These are phyloP conservation scores for Terana coerulea DNA, from an alignment of 768 basidiomycete species.

Conservation along the genomic window DNA sequence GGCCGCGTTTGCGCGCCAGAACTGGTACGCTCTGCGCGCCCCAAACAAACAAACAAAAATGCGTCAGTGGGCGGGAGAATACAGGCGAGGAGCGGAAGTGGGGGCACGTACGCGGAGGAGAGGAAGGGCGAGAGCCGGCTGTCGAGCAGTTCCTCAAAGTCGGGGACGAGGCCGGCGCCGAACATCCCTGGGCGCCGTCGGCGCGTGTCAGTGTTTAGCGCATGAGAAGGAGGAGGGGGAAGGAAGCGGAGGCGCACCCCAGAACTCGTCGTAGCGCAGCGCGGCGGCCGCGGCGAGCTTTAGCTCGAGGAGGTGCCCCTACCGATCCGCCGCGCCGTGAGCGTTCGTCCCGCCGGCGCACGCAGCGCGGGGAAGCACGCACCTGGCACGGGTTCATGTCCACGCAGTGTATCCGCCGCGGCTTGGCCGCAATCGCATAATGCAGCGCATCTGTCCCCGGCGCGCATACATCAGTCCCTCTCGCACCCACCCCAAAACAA, in stretches of 20 bases:
- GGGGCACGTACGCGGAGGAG: conserved; percentile 40
- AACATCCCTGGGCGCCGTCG: conserved; percentile 47
- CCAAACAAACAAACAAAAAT: too few species aligned
- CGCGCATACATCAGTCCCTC: neutral
- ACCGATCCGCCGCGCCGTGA: conserved; percentile 37
- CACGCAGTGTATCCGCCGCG: conserved; percentile 64
- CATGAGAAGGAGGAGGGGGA: conserved; percentile 21
- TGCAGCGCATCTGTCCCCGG: conserved; percentile 58
- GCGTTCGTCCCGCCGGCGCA: neutral
- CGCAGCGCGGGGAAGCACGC: neutral
- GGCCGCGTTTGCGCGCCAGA: conserved; percentile 63
- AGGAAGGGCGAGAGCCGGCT: conserved; percentile 59
- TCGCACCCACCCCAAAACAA: neutral
- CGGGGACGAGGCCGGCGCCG: conserved; percentile 55
- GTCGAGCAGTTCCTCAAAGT: conserved; percentile 60
- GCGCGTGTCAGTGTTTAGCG: too few species aligned
- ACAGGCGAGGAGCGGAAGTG: too few species aligned
- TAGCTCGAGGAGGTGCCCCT: conserved; percentile 75
- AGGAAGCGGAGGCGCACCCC: conserved; percentile 5
- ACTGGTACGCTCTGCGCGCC: conserved; percentile 57
- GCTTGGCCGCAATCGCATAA: conserved; percentile 65
- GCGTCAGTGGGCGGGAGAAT: neutral
- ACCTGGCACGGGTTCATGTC: conserved; percentile 65
- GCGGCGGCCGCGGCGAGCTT: conserved; percentile 66
- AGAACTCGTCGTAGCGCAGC: conserved; percentile 60